Percentiles rank a stretch among this genome's conserved stretches.
Conservation (phyloP, 768 basidiomycete species). For the Dentipellis sp. region DNA sequence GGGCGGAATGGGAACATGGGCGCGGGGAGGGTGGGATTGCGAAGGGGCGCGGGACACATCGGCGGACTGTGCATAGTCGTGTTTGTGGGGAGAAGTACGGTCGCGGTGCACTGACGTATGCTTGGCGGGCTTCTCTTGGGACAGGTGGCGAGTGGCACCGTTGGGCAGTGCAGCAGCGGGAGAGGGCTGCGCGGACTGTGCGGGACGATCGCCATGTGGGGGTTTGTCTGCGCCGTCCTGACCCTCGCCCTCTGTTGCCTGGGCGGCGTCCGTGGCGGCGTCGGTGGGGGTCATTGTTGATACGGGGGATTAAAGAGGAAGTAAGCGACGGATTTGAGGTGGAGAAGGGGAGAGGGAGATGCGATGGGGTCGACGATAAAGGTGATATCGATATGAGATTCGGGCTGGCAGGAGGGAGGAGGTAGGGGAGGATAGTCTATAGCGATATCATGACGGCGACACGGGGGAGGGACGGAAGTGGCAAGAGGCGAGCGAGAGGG, state of each 20-base stretch:
- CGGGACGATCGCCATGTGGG: constrained; percentile 25
- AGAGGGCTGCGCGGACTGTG: neutral
- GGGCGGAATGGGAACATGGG: constrained; percentile 39
- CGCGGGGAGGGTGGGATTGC: constrained; percentile 5
- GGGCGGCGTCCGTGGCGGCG: constrained; percentile 42
- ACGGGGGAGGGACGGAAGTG: constrained; percentile 16
- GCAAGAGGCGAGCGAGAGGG: neutral
- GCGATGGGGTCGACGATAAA: constrained; percentile 10
- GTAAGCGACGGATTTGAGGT: constrained; percentile 16
- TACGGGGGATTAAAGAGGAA: constrained; percentile 10
- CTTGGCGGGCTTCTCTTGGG: neutral
- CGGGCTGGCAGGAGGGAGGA: constrained; percentile 11
- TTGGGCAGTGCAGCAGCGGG: constrained; percentile 4
- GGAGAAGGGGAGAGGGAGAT: constrained; percentile 15
- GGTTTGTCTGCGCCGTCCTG: constrained; percentile 48
- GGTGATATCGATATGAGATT: constrained; percentile 9
- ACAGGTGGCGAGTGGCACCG: neutral
- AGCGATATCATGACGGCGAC: constrained; percentile 28
- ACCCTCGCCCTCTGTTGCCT: constrained; percentile 42
- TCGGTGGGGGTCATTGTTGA: constrained; percentile 34
- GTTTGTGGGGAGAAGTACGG: neutral
- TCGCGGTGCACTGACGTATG: neutral
- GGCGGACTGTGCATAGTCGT: neutral
- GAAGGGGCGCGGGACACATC: constrained; percentile 15
- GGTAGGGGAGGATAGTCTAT: constrained; percentile 21